These are phyloP conservation scores for Leccinum pellstonianum DNA, from an alignment of 768 basidiomycete species.

Conservation along the genomic window DNA sequence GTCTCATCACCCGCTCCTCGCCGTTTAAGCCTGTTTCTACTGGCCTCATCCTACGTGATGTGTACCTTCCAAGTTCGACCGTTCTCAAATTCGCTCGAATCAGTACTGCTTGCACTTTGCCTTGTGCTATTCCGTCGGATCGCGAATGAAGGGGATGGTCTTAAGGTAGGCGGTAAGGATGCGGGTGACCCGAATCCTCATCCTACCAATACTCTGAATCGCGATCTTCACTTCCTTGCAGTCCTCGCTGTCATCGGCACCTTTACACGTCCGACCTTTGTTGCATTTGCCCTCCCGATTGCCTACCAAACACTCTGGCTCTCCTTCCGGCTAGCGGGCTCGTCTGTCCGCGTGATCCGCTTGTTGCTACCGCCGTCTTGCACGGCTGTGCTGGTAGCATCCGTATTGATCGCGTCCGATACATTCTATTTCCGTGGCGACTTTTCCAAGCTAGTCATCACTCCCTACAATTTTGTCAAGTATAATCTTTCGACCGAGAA, in stretches of 20 bases:
- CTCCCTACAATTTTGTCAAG: constrained; percentile 39
- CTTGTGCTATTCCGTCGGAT: constrained; percentile 28
- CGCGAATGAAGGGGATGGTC: not conserved
- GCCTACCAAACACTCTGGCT: constrained; percentile 25
- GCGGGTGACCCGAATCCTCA: not conserved
- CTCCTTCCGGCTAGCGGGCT: constrained; percentile 11
- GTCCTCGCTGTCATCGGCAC: constrained; percentile 28
- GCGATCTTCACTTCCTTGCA: constrained; percentile 27
- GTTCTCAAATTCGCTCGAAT: constrained; percentile 40
- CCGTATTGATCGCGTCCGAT: constrained; percentile 29
- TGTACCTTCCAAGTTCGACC: constrained; percentile 40
- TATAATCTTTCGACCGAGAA: constrained; percentile 39
- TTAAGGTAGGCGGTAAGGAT: constrained; percentile 1
- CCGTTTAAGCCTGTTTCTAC: constrained; percentile 25
- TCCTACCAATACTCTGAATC: constrained; percentile 1
- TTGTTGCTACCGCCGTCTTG: constrained; percentile 22
- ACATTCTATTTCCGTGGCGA: constrained; percentile 34
- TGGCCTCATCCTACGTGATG: constrained; percentile 38
- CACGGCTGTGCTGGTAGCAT: constrained; percentile 17
- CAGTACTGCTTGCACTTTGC: constrained; percentile 31
- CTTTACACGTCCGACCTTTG: constrained; percentile 39
- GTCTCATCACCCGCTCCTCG: constrained; percentile 18
- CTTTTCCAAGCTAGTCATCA: constrained; percentile 23
- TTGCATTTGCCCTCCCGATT: constrained; percentile 34
- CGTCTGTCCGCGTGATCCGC: constrained; percentile 3